These are phyloP conservation scores for Avena sativa DNA, from an alignment of 176 grass and related monocot genomes.

Conservation along the genomic window DNA sequence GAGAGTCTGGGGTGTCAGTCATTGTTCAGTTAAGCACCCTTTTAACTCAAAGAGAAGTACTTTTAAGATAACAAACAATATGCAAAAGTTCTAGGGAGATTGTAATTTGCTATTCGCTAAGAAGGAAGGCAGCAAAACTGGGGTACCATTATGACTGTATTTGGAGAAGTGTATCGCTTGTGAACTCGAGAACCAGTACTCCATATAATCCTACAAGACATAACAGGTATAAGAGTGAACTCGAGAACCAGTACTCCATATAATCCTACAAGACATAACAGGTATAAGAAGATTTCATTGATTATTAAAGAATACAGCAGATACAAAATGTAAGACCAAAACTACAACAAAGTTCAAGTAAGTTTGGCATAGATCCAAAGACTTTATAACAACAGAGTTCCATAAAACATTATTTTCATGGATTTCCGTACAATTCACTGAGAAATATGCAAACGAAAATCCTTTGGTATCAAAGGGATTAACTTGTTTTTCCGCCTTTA, in stretches of 20 bases:
- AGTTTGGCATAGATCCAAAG: constrained; percentile 1
- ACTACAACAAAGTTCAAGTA: constrained; percentile 6
- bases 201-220: constrained; percentile 85
- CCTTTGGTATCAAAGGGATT: neutral
- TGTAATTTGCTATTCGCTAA: neutral
- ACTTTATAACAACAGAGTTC: no score
- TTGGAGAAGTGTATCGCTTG: constrained; percentile 79
- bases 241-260: constrained; percentile 86
- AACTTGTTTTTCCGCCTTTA: neutral
- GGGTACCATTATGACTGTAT: constrained; percentile 86
- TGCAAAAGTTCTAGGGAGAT: neutral
- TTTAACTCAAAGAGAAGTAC: neutral
- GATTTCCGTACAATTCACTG: neutral
- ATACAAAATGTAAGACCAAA: constrained; percentile 28
- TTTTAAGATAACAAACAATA: constrained; percentile 8
- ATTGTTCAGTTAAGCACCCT: constrained; percentile 5
- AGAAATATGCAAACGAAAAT: neutral
- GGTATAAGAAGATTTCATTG: constrained; percentile 18
- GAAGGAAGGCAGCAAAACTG: constrained; percentile 18
- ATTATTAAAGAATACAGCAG: neutral
- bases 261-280: constrained; percentile 66
- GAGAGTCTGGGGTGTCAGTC: neutral
- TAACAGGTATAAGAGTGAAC: constrained; percentile 44
- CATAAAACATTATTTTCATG: neutral
- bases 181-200: constrained; percentile 84